Evolutionary conservation across 345 rosid species (phyloP), one percentile per base, ranked within the genome.

Genomic region (Boechera stricta): DNA sequence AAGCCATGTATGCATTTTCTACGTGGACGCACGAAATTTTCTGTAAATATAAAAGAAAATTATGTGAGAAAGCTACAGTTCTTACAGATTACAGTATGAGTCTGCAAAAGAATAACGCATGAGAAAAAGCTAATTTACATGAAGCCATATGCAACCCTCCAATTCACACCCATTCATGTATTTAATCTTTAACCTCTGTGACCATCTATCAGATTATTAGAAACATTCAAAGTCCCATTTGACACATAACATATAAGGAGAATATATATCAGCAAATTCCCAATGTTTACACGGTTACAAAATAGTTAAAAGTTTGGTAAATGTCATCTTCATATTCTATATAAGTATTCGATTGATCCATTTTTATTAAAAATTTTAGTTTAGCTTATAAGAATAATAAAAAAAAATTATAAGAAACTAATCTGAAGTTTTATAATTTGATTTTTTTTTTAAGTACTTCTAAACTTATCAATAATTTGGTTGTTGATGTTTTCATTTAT

Each of bases 131-230:
- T 64, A 32, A 16, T 57, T n/a, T 57, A 57, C 62, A 48, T 71
- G 77, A 57, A 77, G 63, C 62, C 77, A 64, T 55, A 71, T 72
- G 55, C 81, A 57, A 56, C n/a, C 5, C n/a, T 71, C 77, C 77
- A 71, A 58, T 56, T 55, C 67, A 57, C 61, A 65, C 41, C 6
- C 45, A 29, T 36, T 57, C 15, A 33, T 64, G 60, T 29, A 55
- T 64, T 71, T 77, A 29, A 35, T 64, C 44, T 64, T 69, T 76
- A 49, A 61, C 63, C 29, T 67, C 44, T 68, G 29, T 53, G 47
- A 60, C 61, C 18, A 44, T 12, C 9, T 55, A 45, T 52, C 24
- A 67, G 74, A 48, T 49, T 60, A 48, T 67, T 67, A 49, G n/a
- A 33, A 16, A 67, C 44, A 67, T 67, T 67, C 69, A 59, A 67